Evolutionary conservation across 2,329 filamentous ascomycete genomes (phyloP), one percentile per base, ranked within the genome.

Genomic region (Neurospora crassa): DNA sequence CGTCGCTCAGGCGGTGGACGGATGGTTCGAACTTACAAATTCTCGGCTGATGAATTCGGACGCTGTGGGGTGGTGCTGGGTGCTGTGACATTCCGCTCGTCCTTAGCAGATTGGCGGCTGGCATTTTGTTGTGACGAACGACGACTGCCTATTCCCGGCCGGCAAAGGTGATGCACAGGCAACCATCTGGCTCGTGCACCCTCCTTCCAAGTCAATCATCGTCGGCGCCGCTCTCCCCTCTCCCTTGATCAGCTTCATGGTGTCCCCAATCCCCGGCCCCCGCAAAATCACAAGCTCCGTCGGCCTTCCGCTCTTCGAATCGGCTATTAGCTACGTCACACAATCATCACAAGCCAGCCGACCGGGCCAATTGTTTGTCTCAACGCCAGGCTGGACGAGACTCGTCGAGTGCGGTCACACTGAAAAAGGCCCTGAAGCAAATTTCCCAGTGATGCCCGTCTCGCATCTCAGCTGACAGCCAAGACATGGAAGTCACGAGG

Each of bases 281-380:
- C 84, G 84, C 84, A 85, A 83, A 83, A 84, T 87, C 85, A 86
- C 84, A 86, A 86, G 85, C 85, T 86, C 84, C 84, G 84, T 63
- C 53, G 53, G 53, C 29, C 53, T 63, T 63, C 24, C 53, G 53
- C 53, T 63, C 82, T 83, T 78, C 76, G 78, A 73, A 79, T 86
- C 84, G 84, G 84, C 79, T 84, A 84, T 72, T 70, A 71, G 71
- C 74, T 77, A 79, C 79, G 78, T 80, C 79, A 80, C 78, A 75
- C 74, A 70, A 67, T 53, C 75, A 78, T 78, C 78, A 79, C 76
- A 78, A 78, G 74, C 76, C 73, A 73, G 42, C 37, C 41, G 53
- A 42, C 40, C n/a, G 41, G 29, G 59, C 29, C 40, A 20, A 24
- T 69, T 67, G 12, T 45, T 42, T 18, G 47, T 71, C 68, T 43